Evolutionary conservation across 257 asterid species (phyloP).

Genomic region (Anisodus tanguticus): DNA sequence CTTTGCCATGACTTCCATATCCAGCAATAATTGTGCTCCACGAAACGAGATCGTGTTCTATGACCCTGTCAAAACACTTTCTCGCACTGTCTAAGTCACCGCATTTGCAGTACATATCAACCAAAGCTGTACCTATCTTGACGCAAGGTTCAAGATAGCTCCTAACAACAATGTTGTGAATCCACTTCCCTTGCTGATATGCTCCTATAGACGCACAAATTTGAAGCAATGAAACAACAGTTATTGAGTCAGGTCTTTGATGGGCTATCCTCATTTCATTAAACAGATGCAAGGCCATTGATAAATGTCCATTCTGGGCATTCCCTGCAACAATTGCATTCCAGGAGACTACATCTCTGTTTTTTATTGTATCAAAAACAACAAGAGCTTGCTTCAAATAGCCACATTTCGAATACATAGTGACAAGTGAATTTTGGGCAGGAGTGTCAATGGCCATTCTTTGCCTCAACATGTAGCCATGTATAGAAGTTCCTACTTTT

Average conservation of each 20-base stretch:
- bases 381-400: constrained; percentile 54
- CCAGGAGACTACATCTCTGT: constrained; percentile 84
- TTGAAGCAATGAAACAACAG: constrained; percentile 77
- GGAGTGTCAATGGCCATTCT: constrained; percentile 56
- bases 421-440: constrained; percentile 69
- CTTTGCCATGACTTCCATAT: constrained; percentile 81
- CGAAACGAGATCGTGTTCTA: constrained; percentile 58
- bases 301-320: constrained; percentile 65
- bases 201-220: constrained; percentile 84
- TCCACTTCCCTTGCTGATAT: constrained; percentile 79
- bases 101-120: constrained; percentile 91
- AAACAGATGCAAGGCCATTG: constrained; percentile 55
- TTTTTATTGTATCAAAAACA: constrained; percentile 59
- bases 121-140: constrained; percentile 68
- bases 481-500: constrained; percentile 64
- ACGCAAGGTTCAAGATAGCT: constrained; percentile 64
- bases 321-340: constrained; percentile 75
- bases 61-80: constrained; percentile 68
- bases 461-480: constrained; percentile 66
- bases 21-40: constrained; percentile 84
- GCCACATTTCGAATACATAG: constrained; percentile 81
- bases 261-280: constrained; percentile 62
- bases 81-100: constrained; percentile 69
- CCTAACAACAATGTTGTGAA: constrained; percentile 69
- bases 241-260: constrained; percentile 69